A percentile compares a stretch with the other conserved stretches of the same genome.
These are phyloP conservation scores for Solanum arcanum DNA, from an alignment of 257 asterid genomes.

Conservation along the genomic window DNA sequence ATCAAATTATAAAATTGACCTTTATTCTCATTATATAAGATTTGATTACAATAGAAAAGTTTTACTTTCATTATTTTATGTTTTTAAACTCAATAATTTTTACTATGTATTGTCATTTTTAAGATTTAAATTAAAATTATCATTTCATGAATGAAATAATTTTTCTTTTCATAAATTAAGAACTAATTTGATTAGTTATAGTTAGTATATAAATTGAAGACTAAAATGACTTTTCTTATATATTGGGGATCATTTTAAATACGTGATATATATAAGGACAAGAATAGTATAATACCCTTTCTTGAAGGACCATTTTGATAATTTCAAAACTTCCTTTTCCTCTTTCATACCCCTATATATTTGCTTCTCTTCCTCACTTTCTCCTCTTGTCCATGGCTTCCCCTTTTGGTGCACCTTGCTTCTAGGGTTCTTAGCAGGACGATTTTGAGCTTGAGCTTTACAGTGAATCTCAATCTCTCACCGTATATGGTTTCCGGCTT, in stretches of 20 bases:
- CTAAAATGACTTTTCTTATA: no score
- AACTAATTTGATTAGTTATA: no score
- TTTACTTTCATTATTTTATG: neutral
- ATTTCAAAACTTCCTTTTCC: neutral
- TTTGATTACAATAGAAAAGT: no score
- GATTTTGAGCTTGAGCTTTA: neutral
- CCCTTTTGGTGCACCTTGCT: neutral
- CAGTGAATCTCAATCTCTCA: neutral
- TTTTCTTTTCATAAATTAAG: neutral
- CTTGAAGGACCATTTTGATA: neutral
- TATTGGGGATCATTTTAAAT: neutral
- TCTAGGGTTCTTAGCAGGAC: neutral
- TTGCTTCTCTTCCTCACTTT: neutral
- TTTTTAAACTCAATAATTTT: neutral
- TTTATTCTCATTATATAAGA: no score
- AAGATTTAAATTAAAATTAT: neutral
- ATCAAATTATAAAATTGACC: no score
- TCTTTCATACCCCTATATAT: neutral
- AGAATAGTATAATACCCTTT: neutral
- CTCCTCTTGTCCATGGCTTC: neutral
- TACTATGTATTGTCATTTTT: neutral
- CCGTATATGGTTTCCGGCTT: neutral
- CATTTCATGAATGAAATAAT: neutral
- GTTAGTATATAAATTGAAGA: no score
- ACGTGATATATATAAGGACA: neutral